Evolutionary conservation across 2,329 filamentous ascomycete species (phyloP).

Genomic region (Lasiodiplodia theobromae): DNA sequence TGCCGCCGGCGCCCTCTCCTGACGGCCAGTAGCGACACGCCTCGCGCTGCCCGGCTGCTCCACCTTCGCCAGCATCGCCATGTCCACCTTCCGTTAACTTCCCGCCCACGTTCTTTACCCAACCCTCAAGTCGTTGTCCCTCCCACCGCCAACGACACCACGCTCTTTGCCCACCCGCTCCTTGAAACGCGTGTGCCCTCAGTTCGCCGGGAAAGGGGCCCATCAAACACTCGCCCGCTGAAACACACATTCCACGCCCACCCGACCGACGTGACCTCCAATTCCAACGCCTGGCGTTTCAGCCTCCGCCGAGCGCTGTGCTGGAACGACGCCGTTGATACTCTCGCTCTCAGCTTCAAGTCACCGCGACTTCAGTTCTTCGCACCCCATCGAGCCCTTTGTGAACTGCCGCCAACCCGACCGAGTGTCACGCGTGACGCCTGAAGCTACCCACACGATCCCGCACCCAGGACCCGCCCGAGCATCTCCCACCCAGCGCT

Average conservation of each 20-base stretch:
- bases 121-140: conserved; percentile 23
- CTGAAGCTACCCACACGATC: conserved; percentile 8
- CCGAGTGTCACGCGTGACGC: conserved; percentile 23
- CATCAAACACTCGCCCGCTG: conserved; percentile 34
- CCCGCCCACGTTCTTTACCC: conserved; percentile 26
- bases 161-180: conserved; percentile 31
- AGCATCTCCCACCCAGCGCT: conserved; percentile 17
- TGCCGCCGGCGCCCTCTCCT: conserved; percentile 28
- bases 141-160: conserved; percentile 23
- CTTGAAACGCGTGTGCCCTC: conserved; percentile 29
- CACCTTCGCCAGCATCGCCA: conserved; percentile 30
- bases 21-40: conserved; percentile 28
- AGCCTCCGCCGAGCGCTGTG: conserved; percentile 32
- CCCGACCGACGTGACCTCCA: conserved; percentile 33
- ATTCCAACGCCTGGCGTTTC: conserved; percentile 49
- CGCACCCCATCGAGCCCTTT: background rate
- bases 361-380: background rate
- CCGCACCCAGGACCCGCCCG: background rate
- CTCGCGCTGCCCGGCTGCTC: conserved; percentile 25
- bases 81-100: conserved; percentile 29
- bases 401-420: conserved; percentile 6
- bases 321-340: conserved; percentile 24
- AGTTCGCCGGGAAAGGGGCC: conserved; percentile 39
- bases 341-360: conserved; percentile 16
- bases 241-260: conserved; percentile 46